Conservation (phyloP, 495 filamentous ascomycete genomes). For the Talaromyces ruber region DNA sequence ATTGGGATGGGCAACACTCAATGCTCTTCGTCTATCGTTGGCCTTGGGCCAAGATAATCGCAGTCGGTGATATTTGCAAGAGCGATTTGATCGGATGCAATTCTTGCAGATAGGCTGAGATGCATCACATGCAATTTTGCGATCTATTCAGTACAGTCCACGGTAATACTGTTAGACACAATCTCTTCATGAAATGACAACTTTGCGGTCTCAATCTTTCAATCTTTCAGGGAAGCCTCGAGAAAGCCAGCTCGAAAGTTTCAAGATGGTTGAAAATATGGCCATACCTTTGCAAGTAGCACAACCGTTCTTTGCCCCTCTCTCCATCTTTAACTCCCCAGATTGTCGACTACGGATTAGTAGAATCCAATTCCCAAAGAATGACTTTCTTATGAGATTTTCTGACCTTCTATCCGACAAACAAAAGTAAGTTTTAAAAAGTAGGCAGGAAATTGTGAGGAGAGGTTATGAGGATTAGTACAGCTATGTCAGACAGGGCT, state of each 20-base stretch:
- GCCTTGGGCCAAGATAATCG: not conserved
- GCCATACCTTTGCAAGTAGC: not conserved
- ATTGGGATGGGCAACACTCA: not conserved
- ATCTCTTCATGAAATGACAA: too few species aligned
- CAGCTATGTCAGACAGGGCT: not conserved
- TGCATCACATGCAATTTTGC: constrained; percentile 1
- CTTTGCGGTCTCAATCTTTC: too few species aligned
- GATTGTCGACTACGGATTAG: not conserved
- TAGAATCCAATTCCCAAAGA: not conserved
- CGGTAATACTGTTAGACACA: not conserved
- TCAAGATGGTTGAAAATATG: not conserved
- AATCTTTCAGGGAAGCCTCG: too few species aligned
- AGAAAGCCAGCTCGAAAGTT: too few species aligned
- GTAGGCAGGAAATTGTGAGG: not conserved
- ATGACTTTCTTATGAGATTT: not conserved
- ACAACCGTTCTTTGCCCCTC: not conserved
- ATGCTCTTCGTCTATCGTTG: not conserved
- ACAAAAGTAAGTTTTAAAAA: not conserved
- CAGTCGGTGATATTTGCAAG: not conserved
- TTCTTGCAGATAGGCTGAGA: not conserved
- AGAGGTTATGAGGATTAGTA: not conserved
- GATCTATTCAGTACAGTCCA: not conserved
- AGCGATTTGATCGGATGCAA: not conserved
- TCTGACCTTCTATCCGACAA: not conserved
- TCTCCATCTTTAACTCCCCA: not conserved